A percentile compares a stretch with the other conserved stretches of the same genome.
These are phyloP conservation scores for Blastocladiella emersonii DNA, from an alignment of 371 early-diverging fungal genomes.

Conservation along the genomic window DNA sequence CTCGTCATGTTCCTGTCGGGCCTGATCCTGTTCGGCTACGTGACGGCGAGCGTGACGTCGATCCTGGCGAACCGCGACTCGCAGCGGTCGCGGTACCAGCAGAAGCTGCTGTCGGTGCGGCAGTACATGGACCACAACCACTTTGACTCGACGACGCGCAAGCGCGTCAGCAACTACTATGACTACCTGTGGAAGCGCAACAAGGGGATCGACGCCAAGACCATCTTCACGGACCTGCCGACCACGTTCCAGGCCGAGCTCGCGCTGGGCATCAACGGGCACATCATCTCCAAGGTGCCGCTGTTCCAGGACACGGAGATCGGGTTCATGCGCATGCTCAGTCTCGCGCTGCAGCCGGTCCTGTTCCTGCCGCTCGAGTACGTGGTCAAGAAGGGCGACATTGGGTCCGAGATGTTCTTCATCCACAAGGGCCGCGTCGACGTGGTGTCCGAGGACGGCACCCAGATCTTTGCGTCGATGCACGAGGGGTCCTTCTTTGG, in stretches of 20 bases:
- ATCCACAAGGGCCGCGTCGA: slow-evolving; percentile 1
- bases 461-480: not conserved
- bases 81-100: slow-evolving; percentile 2
- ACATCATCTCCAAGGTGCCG: not conserved
- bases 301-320: not conserved
- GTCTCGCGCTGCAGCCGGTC: not conserved
- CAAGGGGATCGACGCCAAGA: not conserved
- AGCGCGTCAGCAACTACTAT: not conserved
- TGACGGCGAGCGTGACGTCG: not conserved
- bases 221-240: not conserved
- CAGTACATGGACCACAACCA: slow-evolving; percentile 3
- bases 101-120: not conserved
- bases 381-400: slow-evolving; percentile 1
- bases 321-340: slow-evolving; percentile 2
- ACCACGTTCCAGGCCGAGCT: slow-evolving; percentile 3
- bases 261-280: not conserved
- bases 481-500: slow-evolving; percentile 6
- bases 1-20: not conserved
- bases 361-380: not conserved
- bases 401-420: slow-evolving; percentile 1
- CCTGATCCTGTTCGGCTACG: not conserved
- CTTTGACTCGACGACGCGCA: not conserved
- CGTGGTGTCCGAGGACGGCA: slow-evolving; percentile 1
- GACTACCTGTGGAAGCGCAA: not conserved
- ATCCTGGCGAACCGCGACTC: not conserved